Base-by-base conservation (phyloP, 208 protist species). In the Acanthamoeba healyi region DNA sequence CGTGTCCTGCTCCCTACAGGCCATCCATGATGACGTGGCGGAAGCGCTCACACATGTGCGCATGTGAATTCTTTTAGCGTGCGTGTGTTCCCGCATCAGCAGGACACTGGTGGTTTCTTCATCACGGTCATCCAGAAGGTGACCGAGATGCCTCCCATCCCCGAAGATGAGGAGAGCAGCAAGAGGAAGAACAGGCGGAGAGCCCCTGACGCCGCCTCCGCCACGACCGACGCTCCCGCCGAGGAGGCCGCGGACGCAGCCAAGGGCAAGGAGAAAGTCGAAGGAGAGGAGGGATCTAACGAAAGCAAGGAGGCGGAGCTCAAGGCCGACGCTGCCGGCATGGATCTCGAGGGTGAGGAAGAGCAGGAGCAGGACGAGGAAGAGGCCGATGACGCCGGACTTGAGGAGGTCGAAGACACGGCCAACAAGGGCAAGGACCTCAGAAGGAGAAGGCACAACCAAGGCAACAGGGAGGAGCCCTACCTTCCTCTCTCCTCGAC, bases 61-160 rank as follows among this genome's bases (percentile, higher is more conserved):
- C n/a, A n/a, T n/a, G n/a, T n/a, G n/a, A n/a, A 7, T 9, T 51
- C 40, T 26, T 29, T 58, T 40, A 95, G 95, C 94, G 97, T 99
- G 97, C 97, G 99, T 40, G 94, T 99, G 15, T 96, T 99, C 56
- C 98, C 99, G 32, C 98, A 98, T 65, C 94, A 98, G 87, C 98
- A 98, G 95, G 97, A 99, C 77, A 98, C 98, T 63, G 99, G 99
- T 63, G 98, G 98, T 72, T 99, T 99, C 97, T 99, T 99, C 95
- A 98, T 99, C 32, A 98, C 99, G 12, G 98, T 99, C 40, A 95
- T 99, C 9, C 87, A 94, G 72, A 98, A 98, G 67, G 81, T 89
- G 29, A 26, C 15, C 38, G 42, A 46, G 46, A 89, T 89, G 44
- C 81, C 81, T 7, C 29, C 67, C 38, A 22, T 46, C 15, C 29